These are phyloP conservation scores for Pyrus communis DNA, from an alignment of 306 rosid genomes.

Conservation along the genomic window DNA sequence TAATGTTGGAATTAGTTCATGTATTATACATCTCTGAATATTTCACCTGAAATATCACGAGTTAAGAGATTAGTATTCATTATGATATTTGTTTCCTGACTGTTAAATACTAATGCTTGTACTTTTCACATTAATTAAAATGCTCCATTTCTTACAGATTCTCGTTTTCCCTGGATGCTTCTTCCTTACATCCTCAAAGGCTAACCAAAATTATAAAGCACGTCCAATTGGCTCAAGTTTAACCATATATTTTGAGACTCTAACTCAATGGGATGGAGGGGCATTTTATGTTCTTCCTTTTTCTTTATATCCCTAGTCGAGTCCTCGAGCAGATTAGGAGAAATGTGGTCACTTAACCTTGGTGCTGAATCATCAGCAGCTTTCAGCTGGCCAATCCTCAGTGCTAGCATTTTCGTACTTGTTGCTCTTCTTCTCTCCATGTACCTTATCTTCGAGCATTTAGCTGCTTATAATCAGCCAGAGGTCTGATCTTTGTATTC, in stretches of 20 bases:
- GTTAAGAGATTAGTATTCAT: not conserved
- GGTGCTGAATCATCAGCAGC: conserved; percentile 41
- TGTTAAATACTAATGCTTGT: not conserved
- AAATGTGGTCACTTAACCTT: conserved; percentile 43
- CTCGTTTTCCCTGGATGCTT: conserved; percentile 10
- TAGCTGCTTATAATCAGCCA: conserved; percentile 91
- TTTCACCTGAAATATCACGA: not conserved
- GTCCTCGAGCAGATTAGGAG: conserved; percentile 58
- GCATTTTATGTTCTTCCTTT: conserved; percentile 36
- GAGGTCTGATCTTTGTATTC: conserved; percentile 50
- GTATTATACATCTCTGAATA: not conserved
- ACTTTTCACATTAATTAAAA: not conserved
- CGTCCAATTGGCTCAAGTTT: conserved; percentile 6
- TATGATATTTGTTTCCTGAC: not conserved
- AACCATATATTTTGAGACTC: conserved; percentile 3
- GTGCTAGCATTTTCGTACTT: conserved; percentile 74
- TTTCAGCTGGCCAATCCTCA: conserved; percentile 73
- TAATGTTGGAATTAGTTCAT: not conserved
- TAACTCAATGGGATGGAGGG: conserved; percentile 55
- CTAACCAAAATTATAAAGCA: not conserved
- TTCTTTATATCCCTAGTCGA: conserved; percentile 52
- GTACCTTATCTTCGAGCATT: conserved; percentile 84
- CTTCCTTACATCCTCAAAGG: conserved; percentile 6
- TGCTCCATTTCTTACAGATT: conserved; percentile 27
- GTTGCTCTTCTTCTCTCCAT: conserved; percentile 79